Conservation (phyloP, 306 rosid genomes). For the Chamaecrista fasciculata region DNA sequence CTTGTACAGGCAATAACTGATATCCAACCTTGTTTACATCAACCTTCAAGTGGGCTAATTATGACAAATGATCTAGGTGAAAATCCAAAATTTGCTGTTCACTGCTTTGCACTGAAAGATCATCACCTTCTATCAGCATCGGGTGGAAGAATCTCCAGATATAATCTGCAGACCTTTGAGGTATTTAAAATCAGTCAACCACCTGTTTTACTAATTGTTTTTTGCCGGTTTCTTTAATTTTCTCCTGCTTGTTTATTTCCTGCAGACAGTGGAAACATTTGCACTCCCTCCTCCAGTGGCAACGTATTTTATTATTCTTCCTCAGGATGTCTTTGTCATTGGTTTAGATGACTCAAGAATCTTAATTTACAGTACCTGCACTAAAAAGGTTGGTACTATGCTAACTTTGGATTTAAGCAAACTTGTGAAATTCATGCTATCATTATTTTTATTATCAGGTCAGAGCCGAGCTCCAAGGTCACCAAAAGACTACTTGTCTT, state of each 20-base stretch:
- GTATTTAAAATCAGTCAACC: background rate
- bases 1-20: conserved; percentile 9
- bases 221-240: background rate
- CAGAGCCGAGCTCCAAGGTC: conserved; percentile 4
- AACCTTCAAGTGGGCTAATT: conserved; percentile 1
- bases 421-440: background rate
- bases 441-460: background rate
- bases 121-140: conserved; percentile 20
- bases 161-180: conserved; percentile 14
- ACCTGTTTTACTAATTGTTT: background rate
- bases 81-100: background rate
- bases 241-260: background rate
- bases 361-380: background rate
- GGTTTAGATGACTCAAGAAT: conserved; percentile 21
- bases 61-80: background rate
- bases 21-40: conserved; percentile 5
- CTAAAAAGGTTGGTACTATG: background rate
- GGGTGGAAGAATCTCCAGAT: conserved; percentile 23
- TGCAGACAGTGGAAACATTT: background rate
- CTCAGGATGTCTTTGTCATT: conserved; percentile 10
- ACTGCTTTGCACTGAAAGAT: conserved; percentile 18
- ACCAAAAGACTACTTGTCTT: conserved; percentile 21
- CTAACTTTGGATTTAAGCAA: background rate
- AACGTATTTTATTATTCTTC: conserved; percentile 10
- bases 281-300: conserved; percentile 15